Conservation (phyloP, 345 rosid species). For the Gossypium longicalyx region DNA sequence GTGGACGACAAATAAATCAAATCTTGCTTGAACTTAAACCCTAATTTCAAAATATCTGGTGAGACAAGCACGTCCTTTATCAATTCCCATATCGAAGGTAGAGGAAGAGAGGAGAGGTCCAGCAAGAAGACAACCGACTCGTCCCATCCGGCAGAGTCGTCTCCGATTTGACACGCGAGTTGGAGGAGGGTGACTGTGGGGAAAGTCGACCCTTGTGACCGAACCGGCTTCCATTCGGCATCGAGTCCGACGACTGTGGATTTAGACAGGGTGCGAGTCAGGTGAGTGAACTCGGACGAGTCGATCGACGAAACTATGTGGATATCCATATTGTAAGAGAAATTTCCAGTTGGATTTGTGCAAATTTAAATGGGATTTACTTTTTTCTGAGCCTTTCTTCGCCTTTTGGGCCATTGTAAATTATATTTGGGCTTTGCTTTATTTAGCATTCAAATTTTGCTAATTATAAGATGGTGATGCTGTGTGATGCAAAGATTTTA, state of each 20-base stretch:
- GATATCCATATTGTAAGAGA: slow-evolving; percentile 17
- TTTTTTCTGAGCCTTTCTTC: not conserved
- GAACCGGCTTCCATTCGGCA: slow-evolving; percentile 83
- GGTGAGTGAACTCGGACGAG: slow-evolving; percentile 66
- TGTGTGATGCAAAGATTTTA: not conserved
- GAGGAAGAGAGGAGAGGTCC: slow-evolving; percentile 53
- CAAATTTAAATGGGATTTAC: not conserved
- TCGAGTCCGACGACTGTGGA: slow-evolving; percentile 69
- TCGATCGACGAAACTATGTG: slow-evolving; percentile 50
- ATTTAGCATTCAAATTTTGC: not conserved
- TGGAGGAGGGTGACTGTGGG: slow-evolving; percentile 79
- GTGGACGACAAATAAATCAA: slow-evolving; percentile 76
- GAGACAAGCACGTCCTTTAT: slow-evolving; percentile 55
- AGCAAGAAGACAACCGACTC: slow-evolving; percentile 60
- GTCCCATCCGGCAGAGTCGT: slow-evolving; percentile 25
- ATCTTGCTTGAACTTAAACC: slow-evolving; percentile 85
- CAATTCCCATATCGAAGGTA: slow-evolving; percentile 56
- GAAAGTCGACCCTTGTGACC: slow-evolving; percentile 36
- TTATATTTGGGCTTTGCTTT: not conserved
- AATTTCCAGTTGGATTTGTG: not conserved
- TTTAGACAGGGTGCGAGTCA: slow-evolving; percentile 47
- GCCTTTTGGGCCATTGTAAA: not conserved
- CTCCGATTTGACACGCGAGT: slow-evolving; percentile 59
- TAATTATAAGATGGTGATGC: not conserved
- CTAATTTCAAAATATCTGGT: slow-evolving; percentile 65